A percentile compares a stretch with the other conserved stretches of the same genome.
phyloP scores from a whole-genome alignment of 106 monocot species.

The Triglochin maritima region DNA sequence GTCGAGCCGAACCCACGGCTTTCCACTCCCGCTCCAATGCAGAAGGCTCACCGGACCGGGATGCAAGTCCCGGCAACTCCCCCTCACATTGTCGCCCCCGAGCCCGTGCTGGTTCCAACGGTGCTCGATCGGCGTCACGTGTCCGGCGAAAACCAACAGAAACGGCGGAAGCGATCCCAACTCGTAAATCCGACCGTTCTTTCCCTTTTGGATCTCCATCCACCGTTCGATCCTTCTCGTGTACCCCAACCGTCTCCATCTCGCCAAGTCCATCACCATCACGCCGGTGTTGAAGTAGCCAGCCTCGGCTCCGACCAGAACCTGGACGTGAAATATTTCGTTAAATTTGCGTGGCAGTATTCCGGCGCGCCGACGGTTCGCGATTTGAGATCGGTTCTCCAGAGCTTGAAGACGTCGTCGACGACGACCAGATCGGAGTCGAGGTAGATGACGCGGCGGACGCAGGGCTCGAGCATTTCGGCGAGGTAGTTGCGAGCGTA shows the following conservation, averaged over 20 bases:
- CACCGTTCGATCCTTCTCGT: constrained; percentile 77
- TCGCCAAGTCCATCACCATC: constrained; percentile 78
- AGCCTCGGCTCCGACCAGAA: constrained; percentile 74
- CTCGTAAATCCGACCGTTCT: constrained; percentile 75
- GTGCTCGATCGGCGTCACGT: constrained; percentile 90
- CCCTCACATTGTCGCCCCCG: constrained; percentile 82
- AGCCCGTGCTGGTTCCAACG: constrained; percentile 97
- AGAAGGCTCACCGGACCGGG: constrained; percentile 91
- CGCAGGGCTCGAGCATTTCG: constrained; percentile 79
- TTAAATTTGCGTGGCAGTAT: constrained; percentile 99
- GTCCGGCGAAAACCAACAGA: constrained; percentile 85
- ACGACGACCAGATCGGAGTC: constrained; percentile 95
- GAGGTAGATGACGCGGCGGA: constrained; percentile 82
- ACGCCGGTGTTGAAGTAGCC: constrained; percentile 97
- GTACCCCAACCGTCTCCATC: constrained; percentile 54
- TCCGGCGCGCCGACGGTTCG: constrained; percentile 85
- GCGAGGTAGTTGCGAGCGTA: constrained; percentile 98
- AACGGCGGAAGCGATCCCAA: constrained; percentile 91
- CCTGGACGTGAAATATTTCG: constrained; percentile 81
- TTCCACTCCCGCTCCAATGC: constrained; percentile 95
- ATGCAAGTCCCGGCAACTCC: constrained; percentile 90
- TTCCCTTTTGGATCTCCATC: constrained; percentile 86
- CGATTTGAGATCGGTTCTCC: constrained; percentile 52
- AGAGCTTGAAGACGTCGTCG: constrained; percentile 89
- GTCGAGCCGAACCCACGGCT: constrained; percentile 81